These are phyloP conservation scores for Spatholobus suberectus DNA, from an alignment of 306 rosid species.

Conservation along the genomic window DNA sequence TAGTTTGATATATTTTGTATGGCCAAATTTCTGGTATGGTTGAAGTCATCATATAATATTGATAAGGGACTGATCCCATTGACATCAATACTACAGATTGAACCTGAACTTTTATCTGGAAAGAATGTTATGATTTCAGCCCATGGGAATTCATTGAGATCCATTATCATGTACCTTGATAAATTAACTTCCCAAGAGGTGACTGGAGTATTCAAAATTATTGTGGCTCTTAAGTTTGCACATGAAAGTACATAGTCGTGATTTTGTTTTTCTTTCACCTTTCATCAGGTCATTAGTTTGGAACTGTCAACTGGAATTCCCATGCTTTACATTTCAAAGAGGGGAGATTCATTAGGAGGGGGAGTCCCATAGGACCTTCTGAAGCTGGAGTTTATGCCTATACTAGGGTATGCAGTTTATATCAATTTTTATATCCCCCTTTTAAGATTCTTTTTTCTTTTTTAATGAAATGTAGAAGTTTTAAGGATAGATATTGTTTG, in stretches of 20 bases:
- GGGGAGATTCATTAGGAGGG: constrained; percentile 92
- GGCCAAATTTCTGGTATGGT: constrained; percentile 15
- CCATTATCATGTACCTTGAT: constrained; percentile 98
- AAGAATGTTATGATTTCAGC: constrained; percentile 98
- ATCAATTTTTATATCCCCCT: not conserved
- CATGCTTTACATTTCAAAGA: constrained; percentile 96
- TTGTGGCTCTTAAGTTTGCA: constrained; percentile 3
- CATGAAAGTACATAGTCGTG: not conserved
- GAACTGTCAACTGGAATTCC: constrained; percentile 99
- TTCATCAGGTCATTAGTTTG: constrained; percentile 85
- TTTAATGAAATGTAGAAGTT: not conserved
- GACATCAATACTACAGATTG: constrained; percentile 68
- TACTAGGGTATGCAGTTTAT: constrained; percentile 66
- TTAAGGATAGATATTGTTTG: constrained; percentile 25
- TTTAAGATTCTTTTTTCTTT: not conserved
- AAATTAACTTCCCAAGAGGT: constrained; percentile 98
- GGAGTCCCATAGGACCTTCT: constrained; percentile 88
- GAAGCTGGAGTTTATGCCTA: constrained; percentile 98
- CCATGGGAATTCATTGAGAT: constrained; percentile 97
- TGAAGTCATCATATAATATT: constrained; percentile 31
- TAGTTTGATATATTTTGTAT: constrained; percentile 19
- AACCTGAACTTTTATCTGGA: constrained; percentile 88
- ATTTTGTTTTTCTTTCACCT: not conserved
- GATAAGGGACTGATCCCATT: constrained; percentile 41
- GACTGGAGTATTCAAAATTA: constrained; percentile 27